Percentiles rank a stretch among this genome's conserved stretches.
phyloP scores from a whole-genome alignment of 2,329 filamentous ascomycete species.

The Colletotrichum musae region DNA sequence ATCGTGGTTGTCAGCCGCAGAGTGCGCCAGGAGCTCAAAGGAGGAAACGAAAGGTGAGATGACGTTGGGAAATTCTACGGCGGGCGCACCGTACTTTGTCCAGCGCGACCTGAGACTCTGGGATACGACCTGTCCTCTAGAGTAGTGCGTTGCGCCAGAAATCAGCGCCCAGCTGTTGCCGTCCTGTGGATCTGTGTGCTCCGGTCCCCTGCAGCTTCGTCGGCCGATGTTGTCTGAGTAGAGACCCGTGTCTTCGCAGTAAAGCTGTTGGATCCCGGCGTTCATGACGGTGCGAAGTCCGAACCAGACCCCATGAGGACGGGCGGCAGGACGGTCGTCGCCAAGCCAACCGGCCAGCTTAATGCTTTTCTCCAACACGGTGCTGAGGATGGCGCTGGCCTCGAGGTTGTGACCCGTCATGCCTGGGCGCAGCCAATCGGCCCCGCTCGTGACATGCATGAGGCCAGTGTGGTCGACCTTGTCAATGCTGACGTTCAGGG shows the following conservation, averaged over 20 bases:
- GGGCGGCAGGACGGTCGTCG: slow-evolving; percentile 45
- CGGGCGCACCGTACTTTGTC: slow-evolving; percentile 60
- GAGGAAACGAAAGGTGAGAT: slow-evolving; percentile 54
- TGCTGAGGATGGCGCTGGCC: slow-evolving; percentile 67
- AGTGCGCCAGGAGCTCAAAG: slow-evolving; percentile 54
- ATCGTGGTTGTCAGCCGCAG: slow-evolving; percentile 53
- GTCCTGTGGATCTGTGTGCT: slow-evolving; percentile 63
- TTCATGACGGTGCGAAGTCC: slow-evolving; percentile 40
- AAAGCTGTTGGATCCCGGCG: slow-evolving; percentile 44
- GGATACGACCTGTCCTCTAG: slow-evolving; percentile 47
- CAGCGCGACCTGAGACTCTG: slow-evolving; percentile 56
- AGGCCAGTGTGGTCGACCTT: slow-evolving; percentile 56
- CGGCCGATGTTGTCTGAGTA: slow-evolving; percentile 62
- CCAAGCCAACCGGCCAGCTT: slow-evolving; percentile 61
- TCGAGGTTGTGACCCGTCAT: slow-evolving; percentile 67
- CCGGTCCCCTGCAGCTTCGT: slow-evolving; percentile 48
- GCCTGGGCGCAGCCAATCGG: slow-evolving; percentile 67
- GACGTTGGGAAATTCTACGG: slow-evolving; percentile 55
- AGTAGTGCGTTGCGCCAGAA: slow-evolving; percentile 44
- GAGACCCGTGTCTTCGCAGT: slow-evolving; percentile 49
- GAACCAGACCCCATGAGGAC: slow-evolving; percentile 40
- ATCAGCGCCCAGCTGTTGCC: slow-evolving; percentile 64
- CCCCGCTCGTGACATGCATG: slow-evolving; percentile 62
- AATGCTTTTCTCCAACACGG: slow-evolving; percentile 64
- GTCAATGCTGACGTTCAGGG: slow-evolving; percentile 50